Evolutionary conservation across 345 rosid genomes (phyloP).

Genomic region (Geranium brycei): DNA sequence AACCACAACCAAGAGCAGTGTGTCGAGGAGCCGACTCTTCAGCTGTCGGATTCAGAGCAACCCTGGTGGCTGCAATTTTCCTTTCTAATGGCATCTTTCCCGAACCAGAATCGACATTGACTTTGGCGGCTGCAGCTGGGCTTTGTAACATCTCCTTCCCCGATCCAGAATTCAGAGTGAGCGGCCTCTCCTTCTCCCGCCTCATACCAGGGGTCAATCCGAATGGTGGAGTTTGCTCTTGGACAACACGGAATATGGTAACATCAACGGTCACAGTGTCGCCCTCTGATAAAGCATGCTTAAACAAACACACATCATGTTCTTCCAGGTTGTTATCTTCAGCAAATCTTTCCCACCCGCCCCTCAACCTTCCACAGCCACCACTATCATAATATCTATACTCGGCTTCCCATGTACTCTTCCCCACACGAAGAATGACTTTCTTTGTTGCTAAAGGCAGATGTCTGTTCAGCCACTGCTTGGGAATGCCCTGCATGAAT

Average conservation of each 20-base stretch:
- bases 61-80: too few relatives aligned
- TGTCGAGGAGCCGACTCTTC: slow-evolving; percentile 14
- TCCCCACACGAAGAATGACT: slow-evolving; percentile 22
- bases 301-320: slow-evolving; percentile 40
- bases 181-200: too few relatives aligned
- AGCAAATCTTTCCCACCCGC: slow-evolving; percentile 45
- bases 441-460: slow-evolving; percentile 17
- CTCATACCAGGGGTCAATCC: too few relatives aligned
- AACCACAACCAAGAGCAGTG: neutral
- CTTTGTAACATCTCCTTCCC: too few relatives aligned
- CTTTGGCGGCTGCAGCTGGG: too few relatives aligned
- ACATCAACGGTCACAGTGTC: slow-evolving; percentile 25
- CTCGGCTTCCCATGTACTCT: slow-evolving; percentile 21
- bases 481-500: slow-evolving; percentile 25
- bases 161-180: too few relatives aligned
- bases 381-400: slow-evolving; percentile 12
- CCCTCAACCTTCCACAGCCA: slow-evolving; percentile 26
- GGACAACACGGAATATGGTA: slow-evolving; percentile 21
- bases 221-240: too few relatives aligned
- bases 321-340: slow-evolving; percentile 29
- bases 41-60: too few relatives aligned
- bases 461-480: slow-evolving; percentile 20
- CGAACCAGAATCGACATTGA: too few relatives aligned
- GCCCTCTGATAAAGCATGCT: slow-evolving; percentile 11
- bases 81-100: too few relatives aligned